Conservation (phyloP, 1,284 basidiomycete species). For the Leccinum ponderosum region DNA sequence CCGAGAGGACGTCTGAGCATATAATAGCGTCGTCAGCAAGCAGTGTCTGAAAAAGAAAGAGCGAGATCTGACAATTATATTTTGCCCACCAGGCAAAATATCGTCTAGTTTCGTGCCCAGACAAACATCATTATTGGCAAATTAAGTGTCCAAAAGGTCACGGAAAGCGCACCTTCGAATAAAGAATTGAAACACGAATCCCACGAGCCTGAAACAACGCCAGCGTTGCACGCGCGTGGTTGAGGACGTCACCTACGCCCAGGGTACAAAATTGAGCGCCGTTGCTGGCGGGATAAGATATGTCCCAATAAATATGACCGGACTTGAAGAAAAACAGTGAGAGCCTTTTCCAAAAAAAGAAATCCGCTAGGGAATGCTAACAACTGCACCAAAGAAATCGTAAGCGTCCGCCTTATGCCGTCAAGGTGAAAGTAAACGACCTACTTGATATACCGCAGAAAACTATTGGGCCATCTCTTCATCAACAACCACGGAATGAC, state of each 20-base stretch:
- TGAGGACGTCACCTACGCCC: slow-evolving; percentile 34
- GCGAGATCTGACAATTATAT: slow-evolving; percentile 53
- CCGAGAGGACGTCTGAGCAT: slow-evolving; percentile 53
- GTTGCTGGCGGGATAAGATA: slow-evolving; percentile 40
- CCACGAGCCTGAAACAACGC: slow-evolving; percentile 36
- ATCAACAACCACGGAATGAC: slow-evolving; percentile 42
- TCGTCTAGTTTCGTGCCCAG: slow-evolving; percentile 30
- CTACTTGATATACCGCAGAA: slow-evolving; percentile 49
- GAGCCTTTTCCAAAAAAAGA: too few relatives aligned
- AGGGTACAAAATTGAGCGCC: slow-evolving; percentile 44
- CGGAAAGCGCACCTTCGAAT: slow-evolving; percentile 41
- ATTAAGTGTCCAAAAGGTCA: neutral
- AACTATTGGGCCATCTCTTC: slow-evolving; percentile 44
- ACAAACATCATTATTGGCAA: neutral
- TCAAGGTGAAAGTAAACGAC: slow-evolving; percentile 9
- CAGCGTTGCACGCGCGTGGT: slow-evolving; percentile 21
- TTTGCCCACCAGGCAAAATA: slow-evolving; percentile 57
- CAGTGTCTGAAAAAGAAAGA: neutral
- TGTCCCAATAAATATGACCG: slow-evolving; percentile 38
- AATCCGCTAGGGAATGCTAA: slow-evolving; percentile 10
- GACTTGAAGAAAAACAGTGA: slow-evolving; percentile 32
- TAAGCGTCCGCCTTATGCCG: neutral
- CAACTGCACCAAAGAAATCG: slow-evolving; percentile 16
- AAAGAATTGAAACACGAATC: slow-evolving; percentile 65
- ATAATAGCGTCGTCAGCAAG: neutral